Conservation (phyloP, 352 stramenopile genomes). For the Phytophthora palmivora region DNA sequence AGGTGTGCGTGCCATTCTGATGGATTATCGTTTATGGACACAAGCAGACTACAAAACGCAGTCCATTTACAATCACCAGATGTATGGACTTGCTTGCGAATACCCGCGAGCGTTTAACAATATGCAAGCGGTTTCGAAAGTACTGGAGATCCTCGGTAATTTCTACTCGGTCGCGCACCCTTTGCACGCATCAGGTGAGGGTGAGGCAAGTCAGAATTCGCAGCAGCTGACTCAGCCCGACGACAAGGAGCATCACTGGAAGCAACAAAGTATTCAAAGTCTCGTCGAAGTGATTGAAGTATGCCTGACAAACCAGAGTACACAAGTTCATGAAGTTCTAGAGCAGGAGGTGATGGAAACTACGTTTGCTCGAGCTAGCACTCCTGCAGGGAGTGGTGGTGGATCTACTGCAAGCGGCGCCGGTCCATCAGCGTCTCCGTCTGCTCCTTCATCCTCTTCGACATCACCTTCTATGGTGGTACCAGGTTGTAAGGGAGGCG, state of each 20-base stretch:
- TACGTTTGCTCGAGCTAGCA: slow-evolving; percentile 60
- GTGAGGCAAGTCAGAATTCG: slow-evolving; percentile 43
- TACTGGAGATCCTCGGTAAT: slow-evolving; percentile 67
- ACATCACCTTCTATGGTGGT: slow-evolving; percentile 30
- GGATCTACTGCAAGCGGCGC: slow-evolving; percentile 21
- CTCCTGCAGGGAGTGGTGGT: slow-evolving; percentile 16
- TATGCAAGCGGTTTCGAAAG: slow-evolving; percentile 59
- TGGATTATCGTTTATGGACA: slow-evolving; percentile 78
- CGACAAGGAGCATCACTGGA: slow-evolving; percentile 75
- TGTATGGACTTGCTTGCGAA: slow-evolving; percentile 76
- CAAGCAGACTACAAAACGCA: slow-evolving; percentile 74
- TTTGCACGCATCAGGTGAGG: slow-evolving; percentile 12
- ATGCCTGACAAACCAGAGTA: slow-evolving; percentile 80
- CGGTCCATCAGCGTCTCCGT: slow-evolving; percentile 15
- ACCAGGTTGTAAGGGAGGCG: slow-evolving; percentile 56
- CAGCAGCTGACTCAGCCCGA: slow-evolving; percentile 50
- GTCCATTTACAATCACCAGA: slow-evolving; percentile 83
- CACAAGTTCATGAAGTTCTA: slow-evolving; percentile 66
- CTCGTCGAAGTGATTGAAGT: slow-evolving; percentile 81
- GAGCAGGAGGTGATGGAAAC: slow-evolving; percentile 79
- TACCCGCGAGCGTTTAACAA: slow-evolving; percentile 75
- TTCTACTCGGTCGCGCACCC: slow-evolving; percentile 52
- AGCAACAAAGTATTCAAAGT: slow-evolving; percentile 78
- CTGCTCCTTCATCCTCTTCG: slow-evolving; percentile 28
- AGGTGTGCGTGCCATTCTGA: slow-evolving; percentile 64